phyloP scores from a whole-genome alignment of 2,329 filamentous ascomycete species.

The Fusarium camptoceras region DNA sequence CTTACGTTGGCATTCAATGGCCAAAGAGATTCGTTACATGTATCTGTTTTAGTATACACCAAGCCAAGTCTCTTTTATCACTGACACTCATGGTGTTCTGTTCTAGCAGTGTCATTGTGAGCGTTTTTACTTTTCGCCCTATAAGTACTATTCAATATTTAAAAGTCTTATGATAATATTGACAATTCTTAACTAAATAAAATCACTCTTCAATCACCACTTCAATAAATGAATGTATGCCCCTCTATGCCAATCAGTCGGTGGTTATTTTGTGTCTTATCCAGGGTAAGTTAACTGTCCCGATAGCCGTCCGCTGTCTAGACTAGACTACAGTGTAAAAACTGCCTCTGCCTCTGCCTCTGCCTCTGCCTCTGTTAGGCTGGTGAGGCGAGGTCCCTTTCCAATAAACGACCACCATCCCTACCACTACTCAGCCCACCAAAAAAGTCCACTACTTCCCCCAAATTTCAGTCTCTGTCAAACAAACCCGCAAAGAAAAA shows the following conservation, averaged over 20 bases:
- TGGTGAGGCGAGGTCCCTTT: slow-evolving; percentile 33
- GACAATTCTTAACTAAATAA: too few species aligned
- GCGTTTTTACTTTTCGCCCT: too few species aligned
- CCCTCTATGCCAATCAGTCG: not conserved
- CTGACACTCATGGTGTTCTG: rapidly evolving
- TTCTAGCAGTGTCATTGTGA: not conserved
- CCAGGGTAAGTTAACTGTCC: slow-evolving; percentile 11
- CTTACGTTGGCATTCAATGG: too few species aligned
- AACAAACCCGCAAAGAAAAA: slow-evolving; percentile 13
- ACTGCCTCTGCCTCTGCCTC: too few species aligned
- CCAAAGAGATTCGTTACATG: rapidly evolving
- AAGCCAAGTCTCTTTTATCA: not conserved
- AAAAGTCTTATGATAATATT: too few species aligned
- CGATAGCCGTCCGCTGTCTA: not conserved
- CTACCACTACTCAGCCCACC: slow-evolving; percentile 30
- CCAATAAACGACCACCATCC: slow-evolving; percentile 2
- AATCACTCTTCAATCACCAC: not conserved
- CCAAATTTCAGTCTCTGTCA: slow-evolving; percentile 28
- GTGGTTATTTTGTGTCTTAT: not conserved
- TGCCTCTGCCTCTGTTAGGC: not conserved
- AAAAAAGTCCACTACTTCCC: slow-evolving; percentile 26
- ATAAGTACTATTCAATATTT: too few species aligned
- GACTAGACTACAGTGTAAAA: slow-evolving; percentile 25
- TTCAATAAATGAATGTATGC: not conserved
- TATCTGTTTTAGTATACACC: not conserved